Percentiles rank a stretch among this genome's conserved stretches.
Evolutionary conservation across 768 basidiomycete species (phyloP).

Genomic region (Tylopilus rubrobrunneus): DNA sequence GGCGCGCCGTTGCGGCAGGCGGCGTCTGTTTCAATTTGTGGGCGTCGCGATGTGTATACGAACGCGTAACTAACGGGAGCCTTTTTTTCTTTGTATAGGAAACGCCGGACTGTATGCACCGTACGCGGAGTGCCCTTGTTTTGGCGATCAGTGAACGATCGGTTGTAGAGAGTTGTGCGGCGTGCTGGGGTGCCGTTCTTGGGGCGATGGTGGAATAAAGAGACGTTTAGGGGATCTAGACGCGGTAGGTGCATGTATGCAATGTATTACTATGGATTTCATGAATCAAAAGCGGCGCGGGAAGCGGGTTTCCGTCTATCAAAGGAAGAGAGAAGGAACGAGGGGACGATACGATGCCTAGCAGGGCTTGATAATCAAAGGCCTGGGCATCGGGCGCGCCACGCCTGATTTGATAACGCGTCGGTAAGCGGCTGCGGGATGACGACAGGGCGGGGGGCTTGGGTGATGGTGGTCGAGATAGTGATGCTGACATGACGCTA

Average conservation of each 20-base stretch:
- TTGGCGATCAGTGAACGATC: slow-evolving; percentile 49
- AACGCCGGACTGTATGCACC: slow-evolving; percentile 33
- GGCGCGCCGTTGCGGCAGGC: not conserved
- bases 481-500: not conserved
- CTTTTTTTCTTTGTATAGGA: slow-evolving; percentile 27
- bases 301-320: not conserved
- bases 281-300: slow-evolving; percentile 7
- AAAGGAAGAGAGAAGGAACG: not conserved
- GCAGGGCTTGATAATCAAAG: not conserved
- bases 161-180: slow-evolving; percentile 49
- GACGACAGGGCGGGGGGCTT: not conserved
- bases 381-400: not conserved
- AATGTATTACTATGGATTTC: not conserved
- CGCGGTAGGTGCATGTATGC: not conserved
- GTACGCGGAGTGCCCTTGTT: slow-evolving; percentile 43
- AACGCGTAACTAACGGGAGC: slow-evolving; percentile 9
- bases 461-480: not conserved
- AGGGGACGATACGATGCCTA: not conserved
- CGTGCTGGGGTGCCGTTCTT: slow-evolving; percentile 37
- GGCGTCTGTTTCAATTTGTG: not conserved
- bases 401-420: not conserved
- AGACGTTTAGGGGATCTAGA: not conserved
- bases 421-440: not conserved
- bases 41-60: slow-evolving; percentile 5
- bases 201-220: not conserved